Percentiles rank a stretch among this genome's conserved stretches.
Conservation (phyloP, 495 filamentous ascomycete species). For the Barbatosphaeria neglecta region DNA sequence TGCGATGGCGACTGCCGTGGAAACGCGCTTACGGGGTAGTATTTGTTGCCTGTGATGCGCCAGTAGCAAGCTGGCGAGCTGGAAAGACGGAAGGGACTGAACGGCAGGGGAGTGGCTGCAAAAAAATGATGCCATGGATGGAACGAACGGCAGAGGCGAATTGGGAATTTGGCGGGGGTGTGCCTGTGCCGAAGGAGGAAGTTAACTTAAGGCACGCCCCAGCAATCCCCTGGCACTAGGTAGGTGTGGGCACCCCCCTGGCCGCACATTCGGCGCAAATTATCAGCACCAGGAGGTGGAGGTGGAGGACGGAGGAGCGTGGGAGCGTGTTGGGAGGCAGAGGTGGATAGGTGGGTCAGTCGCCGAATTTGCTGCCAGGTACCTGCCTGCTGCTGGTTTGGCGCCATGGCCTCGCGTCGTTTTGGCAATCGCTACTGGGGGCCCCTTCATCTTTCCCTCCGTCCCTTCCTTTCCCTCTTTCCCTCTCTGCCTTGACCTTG, state of each 20-base stretch:
- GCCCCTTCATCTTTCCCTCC: neutral
- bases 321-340: neutral
- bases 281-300: neutral
- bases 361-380: no score
- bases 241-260: neutral
- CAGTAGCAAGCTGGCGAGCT: neutral
- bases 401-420: neutral
- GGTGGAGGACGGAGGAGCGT: neutral
- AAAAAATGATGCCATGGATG: neutral
- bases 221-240: no score
- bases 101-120: no score
- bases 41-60: neutral
- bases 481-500: neutral
- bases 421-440: slow-evolving; percentile 7
- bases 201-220: no score
- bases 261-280: neutral
- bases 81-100: neutral
- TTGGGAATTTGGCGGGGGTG: no score
- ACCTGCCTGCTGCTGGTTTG: neutral
- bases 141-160: neutral
- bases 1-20: neutral
- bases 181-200: no score
- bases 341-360: no score
- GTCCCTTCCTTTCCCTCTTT: slow-evolving; percentile 4
- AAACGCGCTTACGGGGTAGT: neutral